Base-by-base conservation (phyloP, 345 rosid genomes). In the Citrus medica region DNA sequence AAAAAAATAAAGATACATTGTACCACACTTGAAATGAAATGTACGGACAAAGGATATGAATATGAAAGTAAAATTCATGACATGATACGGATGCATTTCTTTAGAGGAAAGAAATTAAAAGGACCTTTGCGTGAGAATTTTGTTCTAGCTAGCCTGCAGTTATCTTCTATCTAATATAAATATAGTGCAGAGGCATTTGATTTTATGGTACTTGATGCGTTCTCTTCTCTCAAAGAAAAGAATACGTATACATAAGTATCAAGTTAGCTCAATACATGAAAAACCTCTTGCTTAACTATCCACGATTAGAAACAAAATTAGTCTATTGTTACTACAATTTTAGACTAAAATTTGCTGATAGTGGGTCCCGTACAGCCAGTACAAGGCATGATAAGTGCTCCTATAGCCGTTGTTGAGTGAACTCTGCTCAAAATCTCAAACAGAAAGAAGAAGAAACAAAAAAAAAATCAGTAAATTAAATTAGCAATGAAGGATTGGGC, bases 401-500 rank as follows among this genome's bases (percentile, higher is more conserved):
- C 4, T 3, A 1, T 12, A 17, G 4, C 1, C 16, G 4, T 9
- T 40, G 72, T n/a, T 12, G 30, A 40, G 7, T 68, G 53, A 68
- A 9, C 9, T 25, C 16, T 12, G 51, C 51, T 46, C 14, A 42
- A 3, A 42, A 42, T 19, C 56, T 42, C 55, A 6, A n/a, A 69
- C 3, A 66, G 21, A 9, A 21, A 66, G 7, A 16, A 28, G 19
- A 19, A 33, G 1, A 14, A n/a, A 8, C 35, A 33, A 33, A 58
- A 58, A n/a, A 22, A n/a, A 25, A 4, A 58, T n/a, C 24, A 32
- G 1, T 21, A 24, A 30, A 10, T 24, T 61, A 1, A 17, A 17
- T 24, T 4, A 72, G 48, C 69, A 79, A 89, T 89, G 90, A 35
- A 63, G 77, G 93, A 90, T 68, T 90, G 93, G 93, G 93, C 86